These are phyloP conservation scores for Epichloe elymi DNA, from an alignment of 2,329 filamentous ascomycete species.

Conservation along the genomic window DNA sequence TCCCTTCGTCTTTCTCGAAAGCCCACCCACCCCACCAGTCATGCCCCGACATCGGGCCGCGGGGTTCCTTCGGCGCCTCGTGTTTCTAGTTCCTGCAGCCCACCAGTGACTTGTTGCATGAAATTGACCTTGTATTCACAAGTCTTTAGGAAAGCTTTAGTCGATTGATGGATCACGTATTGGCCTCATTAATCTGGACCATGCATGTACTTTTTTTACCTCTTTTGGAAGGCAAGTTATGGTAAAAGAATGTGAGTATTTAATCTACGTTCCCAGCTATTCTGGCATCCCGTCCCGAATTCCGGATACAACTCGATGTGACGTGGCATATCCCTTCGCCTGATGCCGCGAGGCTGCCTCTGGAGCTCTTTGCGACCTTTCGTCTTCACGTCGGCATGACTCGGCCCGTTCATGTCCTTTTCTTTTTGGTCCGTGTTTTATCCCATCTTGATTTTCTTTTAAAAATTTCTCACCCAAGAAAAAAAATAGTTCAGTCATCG, in stretches of 20 bases:
- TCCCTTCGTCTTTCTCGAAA: neutral
- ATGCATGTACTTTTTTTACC: too few relatives aligned
- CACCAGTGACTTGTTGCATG: too few relatives aligned
- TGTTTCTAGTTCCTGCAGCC: too few relatives aligned
- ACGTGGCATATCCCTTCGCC: neutral
- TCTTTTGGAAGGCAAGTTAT: too few relatives aligned
- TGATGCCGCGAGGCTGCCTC: slow-evolving; percentile 3
- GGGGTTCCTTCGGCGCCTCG: neutral
- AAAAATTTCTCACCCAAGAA: neutral
- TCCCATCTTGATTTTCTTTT: neutral
- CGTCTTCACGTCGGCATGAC: neutral
- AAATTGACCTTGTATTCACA: too few relatives aligned
- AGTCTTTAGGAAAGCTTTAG: too few relatives aligned
- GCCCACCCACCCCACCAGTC: neutral
- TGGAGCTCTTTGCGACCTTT: neutral
- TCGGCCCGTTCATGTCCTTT: neutral
- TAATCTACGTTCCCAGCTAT: too few relatives aligned
- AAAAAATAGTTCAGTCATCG: neutral
- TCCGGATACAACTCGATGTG: neutral
- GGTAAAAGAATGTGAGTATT: too few relatives aligned
- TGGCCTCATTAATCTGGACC: too few relatives aligned
- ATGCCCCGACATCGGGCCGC: slow-evolving; percentile 6
- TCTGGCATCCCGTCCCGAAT: too few relatives aligned
- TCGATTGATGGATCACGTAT: too few relatives aligned
- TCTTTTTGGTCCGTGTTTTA: neutral